Evolutionary conservation across 768 basidiomycete species (phyloP).

Genomic region (Favolaschia claudopus): DNA sequence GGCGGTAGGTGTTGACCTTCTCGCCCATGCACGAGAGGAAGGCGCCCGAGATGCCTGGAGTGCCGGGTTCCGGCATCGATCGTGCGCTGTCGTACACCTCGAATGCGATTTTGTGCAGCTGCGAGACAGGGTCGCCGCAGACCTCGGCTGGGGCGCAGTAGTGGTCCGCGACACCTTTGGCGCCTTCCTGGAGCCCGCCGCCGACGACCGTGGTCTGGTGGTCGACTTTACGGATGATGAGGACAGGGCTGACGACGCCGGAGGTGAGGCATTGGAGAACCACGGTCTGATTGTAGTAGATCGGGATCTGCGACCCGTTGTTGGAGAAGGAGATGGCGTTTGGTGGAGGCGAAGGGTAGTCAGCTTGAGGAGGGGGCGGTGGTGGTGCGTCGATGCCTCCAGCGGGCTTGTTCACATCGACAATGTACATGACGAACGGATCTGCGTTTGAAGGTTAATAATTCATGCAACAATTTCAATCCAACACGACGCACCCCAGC

Average conservation of each 20-base stretch:
- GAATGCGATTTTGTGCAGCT: constrained; percentile 94
- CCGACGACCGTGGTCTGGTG: constrained; percentile 90
- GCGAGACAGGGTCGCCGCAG: constrained; percentile 93
- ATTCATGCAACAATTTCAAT: constrained; percentile 6
- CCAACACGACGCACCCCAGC: constrained; percentile 72
- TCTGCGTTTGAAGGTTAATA: constrained; percentile 51
- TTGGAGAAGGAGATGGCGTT: constrained; percentile 88
- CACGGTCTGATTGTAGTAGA: constrained; percentile 97
- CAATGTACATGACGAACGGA: constrained; percentile 97
- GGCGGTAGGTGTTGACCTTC: constrained; percentile 90
- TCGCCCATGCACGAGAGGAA: constrained; percentile 94
- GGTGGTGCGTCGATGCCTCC: constrained; percentile 80
- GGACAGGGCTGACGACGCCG: constrained; percentile 90
- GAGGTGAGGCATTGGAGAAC: constrained; percentile 94
- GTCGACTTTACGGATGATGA: constrained; percentile 95
- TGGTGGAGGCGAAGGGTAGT: constrained; percentile 91
- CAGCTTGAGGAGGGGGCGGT: constrained; percentile 83
- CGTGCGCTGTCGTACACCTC: constrained; percentile 84
- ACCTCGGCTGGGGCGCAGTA: constrained; percentile 86
- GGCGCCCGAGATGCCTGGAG: constrained; percentile 79
- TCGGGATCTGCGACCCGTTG: constrained; percentile 85
- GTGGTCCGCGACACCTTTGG: constrained; percentile 84
- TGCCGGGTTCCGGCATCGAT: constrained; percentile 75
- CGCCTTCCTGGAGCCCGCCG: constrained; percentile 88
- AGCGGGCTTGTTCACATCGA: constrained; percentile 87